These are phyloP conservation scores for Mucor indicus DNA, from an alignment of 371 early-diverging fungal genomes.

Conservation along the genomic window DNA sequence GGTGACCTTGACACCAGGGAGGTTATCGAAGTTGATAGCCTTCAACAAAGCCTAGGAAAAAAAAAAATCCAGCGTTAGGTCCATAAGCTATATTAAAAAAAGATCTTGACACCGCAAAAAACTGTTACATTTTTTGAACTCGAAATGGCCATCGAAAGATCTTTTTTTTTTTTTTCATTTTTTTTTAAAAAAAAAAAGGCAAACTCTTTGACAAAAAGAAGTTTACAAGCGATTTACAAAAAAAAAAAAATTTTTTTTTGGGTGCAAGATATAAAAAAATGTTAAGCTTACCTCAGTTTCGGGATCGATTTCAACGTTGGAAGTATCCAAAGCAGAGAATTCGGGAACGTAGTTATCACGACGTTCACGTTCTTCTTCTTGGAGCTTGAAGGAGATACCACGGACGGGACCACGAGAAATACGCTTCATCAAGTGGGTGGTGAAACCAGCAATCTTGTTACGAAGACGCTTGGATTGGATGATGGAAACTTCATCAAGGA, in stretches of 20 bases:
- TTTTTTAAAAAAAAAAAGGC: background rate
- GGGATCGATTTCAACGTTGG: conserved; percentile 93
- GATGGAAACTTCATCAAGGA: conserved; percentile 97
- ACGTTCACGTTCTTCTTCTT: conserved; percentile 99
- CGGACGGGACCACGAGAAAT: conserved; percentile 99
- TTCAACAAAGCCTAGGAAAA: conserved; percentile 84
- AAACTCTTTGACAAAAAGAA: background rate
- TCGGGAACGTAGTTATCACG: conserved; percentile 99
- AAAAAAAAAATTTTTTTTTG: conserved; percentile 4
- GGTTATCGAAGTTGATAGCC: conserved; percentile 91
- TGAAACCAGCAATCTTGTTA: conserved; percentile 99
- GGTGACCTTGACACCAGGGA: conserved; percentile 68
- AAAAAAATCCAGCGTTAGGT: conserved; percentile 12
- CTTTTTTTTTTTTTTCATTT: conserved; percentile 7
- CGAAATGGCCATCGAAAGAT: conserved; percentile 34
- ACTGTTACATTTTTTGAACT: conserved; percentile 9
- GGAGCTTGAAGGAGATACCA: conserved; percentile 99
- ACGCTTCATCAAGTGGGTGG: conserved; percentile 99
- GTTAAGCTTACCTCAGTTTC: conserved; percentile 75
- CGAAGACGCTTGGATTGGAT: conserved; percentile 99
- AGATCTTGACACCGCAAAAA: conserved; percentile 28
- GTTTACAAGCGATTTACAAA: background rate
- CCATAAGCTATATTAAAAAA: conserved; percentile 11
- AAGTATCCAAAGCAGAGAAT: conserved; percentile 95
- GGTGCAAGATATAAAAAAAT: no score